Evolutionary conservation across 768 basidiomycete genomes (phyloP).

Genomic region (Tricholoma sp.): DNA sequence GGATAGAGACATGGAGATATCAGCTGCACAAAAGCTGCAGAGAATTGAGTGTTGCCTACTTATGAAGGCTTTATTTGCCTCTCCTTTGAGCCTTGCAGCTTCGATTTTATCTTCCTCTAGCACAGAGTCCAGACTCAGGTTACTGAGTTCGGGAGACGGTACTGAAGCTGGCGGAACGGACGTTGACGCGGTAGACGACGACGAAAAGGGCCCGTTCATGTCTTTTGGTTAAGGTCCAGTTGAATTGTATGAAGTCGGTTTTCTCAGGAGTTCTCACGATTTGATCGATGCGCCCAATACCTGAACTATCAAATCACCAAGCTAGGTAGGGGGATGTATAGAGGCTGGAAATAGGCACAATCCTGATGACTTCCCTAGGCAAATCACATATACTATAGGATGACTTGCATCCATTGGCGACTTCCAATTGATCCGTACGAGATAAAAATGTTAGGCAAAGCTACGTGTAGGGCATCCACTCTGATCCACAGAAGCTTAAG

Average conservation of each 20-base stretch:
- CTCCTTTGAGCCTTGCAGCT: slow-evolving; percentile 69
- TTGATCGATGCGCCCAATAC: too few relatives aligned
- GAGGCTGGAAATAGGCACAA: too few relatives aligned
- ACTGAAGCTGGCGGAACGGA: slow-evolving; percentile 34
- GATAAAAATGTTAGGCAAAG: too few relatives aligned
- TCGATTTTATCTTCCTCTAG: slow-evolving; percentile 66
- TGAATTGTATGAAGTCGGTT: background rate
- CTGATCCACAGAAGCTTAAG: too few relatives aligned
- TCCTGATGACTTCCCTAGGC: too few relatives aligned
- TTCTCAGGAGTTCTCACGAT: slow-evolving; percentile 20
- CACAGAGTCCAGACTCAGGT: slow-evolving; percentile 48
- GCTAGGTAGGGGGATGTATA: too few relatives aligned
- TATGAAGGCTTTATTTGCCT: slow-evolving; percentile 86
- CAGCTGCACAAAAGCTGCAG: background rate
- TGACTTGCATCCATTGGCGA: too few relatives aligned
- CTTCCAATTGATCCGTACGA: too few relatives aligned
- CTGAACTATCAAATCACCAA: too few relatives aligned
- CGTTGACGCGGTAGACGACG: slow-evolving; percentile 35
- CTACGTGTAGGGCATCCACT: too few relatives aligned
- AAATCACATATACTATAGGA: too few relatives aligned
- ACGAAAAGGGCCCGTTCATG: slow-evolving; percentile 30
- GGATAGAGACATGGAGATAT: background rate
- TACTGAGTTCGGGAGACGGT: slow-evolving; percentile 51
- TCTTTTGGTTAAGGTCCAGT: background rate
- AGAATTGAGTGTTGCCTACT: slow-evolving; percentile 35